phyloP scores from a whole-genome alignment of 1,284 basidiomycete species.

The Ceratobasidium sp. region DNA sequence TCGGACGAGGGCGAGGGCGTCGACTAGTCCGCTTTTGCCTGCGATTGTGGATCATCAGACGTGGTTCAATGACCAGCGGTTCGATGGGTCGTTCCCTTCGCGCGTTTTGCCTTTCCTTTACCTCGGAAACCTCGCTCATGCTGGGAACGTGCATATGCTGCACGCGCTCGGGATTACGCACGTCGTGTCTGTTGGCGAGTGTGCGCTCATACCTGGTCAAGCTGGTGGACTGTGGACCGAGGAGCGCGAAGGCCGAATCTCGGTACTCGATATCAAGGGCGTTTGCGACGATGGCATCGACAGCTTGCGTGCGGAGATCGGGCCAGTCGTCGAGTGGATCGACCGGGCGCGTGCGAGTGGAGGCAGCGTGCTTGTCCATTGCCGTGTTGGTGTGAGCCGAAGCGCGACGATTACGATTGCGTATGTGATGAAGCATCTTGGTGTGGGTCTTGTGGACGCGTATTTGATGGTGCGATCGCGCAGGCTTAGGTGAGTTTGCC shows the following conservation, averaged over 20 bases:
- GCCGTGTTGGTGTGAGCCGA: constrained; percentile 93
- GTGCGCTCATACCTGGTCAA: constrained; percentile 77
- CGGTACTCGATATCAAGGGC: constrained; percentile 89
- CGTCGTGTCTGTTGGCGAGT: constrained; percentile 97
- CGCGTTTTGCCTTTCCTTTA: constrained; percentile 95
- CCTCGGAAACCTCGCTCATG: constrained; percentile 96
- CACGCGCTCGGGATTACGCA: constrained; percentile 97
- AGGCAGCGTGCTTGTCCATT: constrained; percentile 94
- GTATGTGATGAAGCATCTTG: constrained; percentile 96
- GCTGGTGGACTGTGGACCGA: constrained; percentile 86
- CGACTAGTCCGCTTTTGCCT: constrained; percentile 74
- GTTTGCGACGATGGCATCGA: constrained; percentile 97
- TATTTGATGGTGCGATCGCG: constrained; percentile 91
- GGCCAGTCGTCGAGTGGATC: constrained; percentile 93
- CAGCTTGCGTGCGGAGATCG: constrained; percentile 89
- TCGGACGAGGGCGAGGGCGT: constrained; percentile 70
- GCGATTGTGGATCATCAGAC: constrained; percentile 77
- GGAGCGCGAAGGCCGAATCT: constrained; percentile 87
- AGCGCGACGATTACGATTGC: constrained; percentile 97
- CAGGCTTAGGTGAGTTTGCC: constrained; percentile 65
- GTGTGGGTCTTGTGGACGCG: constrained; percentile 88
- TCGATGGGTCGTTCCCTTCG: constrained; percentile 96
- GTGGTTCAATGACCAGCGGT: constrained; percentile 93
- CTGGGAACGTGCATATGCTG: constrained; percentile 95
- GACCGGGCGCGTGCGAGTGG: constrained; percentile 85